A percentile compares a stretch with the other conserved stretches of the same genome.
Conservation (phyloP, 2,329 filamentous ascomycete species). For the Pseudocercospora ulei region DNA sequence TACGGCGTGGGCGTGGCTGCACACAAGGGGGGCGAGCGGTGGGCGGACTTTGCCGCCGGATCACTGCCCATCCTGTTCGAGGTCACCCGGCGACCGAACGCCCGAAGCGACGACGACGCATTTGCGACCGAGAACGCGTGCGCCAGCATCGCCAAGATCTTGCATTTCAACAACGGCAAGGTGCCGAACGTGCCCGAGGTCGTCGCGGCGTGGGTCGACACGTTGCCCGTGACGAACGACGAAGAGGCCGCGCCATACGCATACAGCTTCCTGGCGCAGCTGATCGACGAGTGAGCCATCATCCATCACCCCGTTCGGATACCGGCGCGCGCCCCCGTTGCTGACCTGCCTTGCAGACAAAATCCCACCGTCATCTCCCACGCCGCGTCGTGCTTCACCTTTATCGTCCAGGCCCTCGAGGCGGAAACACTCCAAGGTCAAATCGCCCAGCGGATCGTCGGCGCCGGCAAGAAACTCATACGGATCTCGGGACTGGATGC, state of each 20-base stretch:
- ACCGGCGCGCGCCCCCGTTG: conserved; percentile 3
- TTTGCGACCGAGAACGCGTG: conserved; percentile 97
- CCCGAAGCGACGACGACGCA: conserved; percentile 82
- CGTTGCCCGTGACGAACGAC: conserved; percentile 83
- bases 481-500: conserved; percentile 64
- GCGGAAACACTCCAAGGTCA: conserved; percentile 81
- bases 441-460: conserved; percentile 65
- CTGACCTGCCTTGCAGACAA: conserved; percentile 50
- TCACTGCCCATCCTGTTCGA: conserved; percentile 76
- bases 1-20: conserved; percentile 95
- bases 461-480: conserved; percentile 67
- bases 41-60: conserved; percentile 76
- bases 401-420: conserved; percentile 79
- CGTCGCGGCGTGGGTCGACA: conserved; percentile 77
- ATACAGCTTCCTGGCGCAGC: conserved; percentile 79
- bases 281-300: conserved; percentile 78
- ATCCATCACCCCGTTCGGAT: neutral
- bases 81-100: conserved; percentile 68
- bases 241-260: conserved; percentile 96
- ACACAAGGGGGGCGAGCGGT: conserved; percentile 76
- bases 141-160: conserved; percentile 90
- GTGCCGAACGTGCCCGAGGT: conserved; percentile 68
- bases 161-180: conserved; percentile 75
- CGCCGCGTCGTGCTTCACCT: conserved; percentile 70
- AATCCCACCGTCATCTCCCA: conserved; percentile 71